Base-by-base conservation (phyloP, 805 yeast species). In the Candida krabiensis region DNA sequence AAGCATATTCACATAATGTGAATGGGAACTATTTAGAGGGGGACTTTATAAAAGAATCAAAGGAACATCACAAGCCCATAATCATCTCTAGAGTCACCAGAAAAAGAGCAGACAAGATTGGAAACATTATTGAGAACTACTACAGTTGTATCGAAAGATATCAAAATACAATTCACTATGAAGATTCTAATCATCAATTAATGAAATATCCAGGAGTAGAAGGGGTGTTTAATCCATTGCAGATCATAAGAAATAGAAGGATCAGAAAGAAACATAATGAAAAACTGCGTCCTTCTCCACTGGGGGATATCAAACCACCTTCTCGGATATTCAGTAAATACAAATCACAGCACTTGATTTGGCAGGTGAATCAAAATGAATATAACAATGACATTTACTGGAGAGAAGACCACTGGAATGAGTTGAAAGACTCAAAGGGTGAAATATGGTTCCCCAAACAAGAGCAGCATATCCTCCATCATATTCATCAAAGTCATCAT, bases 161-260 rank as follows among this genome's bases (percentile, higher is more conserved):
- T 18, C 62, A 69, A 24, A 62, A 61, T 8, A 45, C 50, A 43
- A 49, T 49, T 32, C 53, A 47, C 51, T 41, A 48, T 12, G 58
- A 47, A 4, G 55, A 53, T 12, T 41, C 34, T 2, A 44, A 35
- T 4, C 40, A 28, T 13, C 33, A 22, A 12, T 17, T 19, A 2
- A 53, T 55, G 0, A 37, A 30, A 3, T 71, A 73, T 45, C 71
- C 69, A 2, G 77, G 75, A 2, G 73, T 83, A 3, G 87, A 80
- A 39, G 86, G 83, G 2, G 73, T 76, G 3, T 88, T 81, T 65
- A 88, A 88, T 55, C 96, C 96, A 3, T 64, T 88, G 30, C 96
- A 86, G 60, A 73, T 81, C n/a, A 77, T 88, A 19, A 65, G 96
- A 40, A 83, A 87, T 60, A 69, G 96, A 41, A 70, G 69, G 48